Evolutionary conservation across 805 yeast genomes (phyloP), one percentile per base, ranked within the genome.

Genomic region (Saturnispora ahearnii): DNA sequence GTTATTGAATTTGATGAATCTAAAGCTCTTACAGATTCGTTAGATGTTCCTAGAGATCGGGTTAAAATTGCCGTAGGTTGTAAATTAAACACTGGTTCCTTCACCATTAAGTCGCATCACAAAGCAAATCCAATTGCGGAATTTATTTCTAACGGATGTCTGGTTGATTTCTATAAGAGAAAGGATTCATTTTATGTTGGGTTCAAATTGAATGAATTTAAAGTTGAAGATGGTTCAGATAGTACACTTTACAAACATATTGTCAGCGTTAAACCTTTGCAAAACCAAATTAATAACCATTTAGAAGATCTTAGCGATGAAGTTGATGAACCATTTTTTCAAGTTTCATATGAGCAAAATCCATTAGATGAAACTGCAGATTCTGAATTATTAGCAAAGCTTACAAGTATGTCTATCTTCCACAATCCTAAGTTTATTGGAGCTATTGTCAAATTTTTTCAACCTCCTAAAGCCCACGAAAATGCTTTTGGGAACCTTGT

Each of bases 1-100:
- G 95, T 97, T 0, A 90, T 93, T 55, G 99, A 90, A 54, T 90
- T 82, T 57, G 87, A 90, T 57, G 96, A 90, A 53, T 66, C 72
- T 21, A 71, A 76, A 45, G 70, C 70, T 1, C 49, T 76, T 1
- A 59, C 73, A 1, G 79, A 79, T 29, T 69, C 82, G 1, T 67
- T 81, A 6, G 82, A 84, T 51, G 59, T 85, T 2, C 95, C 96
- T 0, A 76, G 79, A 48, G 95, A 88, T 51, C 69, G 87, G 33
- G 77, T 84, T 4, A 77, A 77, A n/a, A 59, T 84, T 48, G 84
- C 84, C 53, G 60, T 91, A 3, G 73, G 78, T 24, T 81, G 95
- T 34, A 71, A 81, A 15, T 74, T 93, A 56, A 73, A 81, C 40
- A 79, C 77, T 45, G 99, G 98, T 15, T 87, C 95, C 0, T 70